Conservation (phyloP, 1,284 basidiomycete species). For the Blastosporella zonata region DNA sequence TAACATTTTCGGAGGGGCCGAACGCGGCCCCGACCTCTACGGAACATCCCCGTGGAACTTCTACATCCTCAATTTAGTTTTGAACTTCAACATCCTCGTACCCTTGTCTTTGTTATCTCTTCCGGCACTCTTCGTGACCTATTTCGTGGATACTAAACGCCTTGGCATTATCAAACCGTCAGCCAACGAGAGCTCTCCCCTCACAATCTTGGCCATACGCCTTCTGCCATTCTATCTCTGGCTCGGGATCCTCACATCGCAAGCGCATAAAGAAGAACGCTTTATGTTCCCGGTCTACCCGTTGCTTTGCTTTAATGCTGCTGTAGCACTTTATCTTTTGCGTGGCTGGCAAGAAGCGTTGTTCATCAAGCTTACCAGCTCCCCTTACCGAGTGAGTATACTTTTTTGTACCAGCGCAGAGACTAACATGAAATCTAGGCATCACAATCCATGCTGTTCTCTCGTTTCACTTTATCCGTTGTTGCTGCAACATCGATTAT, state of each 20-base stretch:
- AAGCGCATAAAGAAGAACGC: constrained; percentile 96
- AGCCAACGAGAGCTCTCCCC: constrained; percentile 71
- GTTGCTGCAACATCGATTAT: constrained; percentile 64
- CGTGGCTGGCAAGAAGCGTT: constrained; percentile 83
- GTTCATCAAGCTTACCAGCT: constrained; percentile 74
- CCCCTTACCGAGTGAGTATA: constrained; percentile 76
- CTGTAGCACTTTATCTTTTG: constrained; percentile 77
- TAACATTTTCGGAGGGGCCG: constrained; percentile 84
- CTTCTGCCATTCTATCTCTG: constrained; percentile 89
- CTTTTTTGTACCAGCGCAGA: constrained; percentile 1
- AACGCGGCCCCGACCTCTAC: constrained; percentile 87
- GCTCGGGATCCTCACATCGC: constrained; percentile 74
- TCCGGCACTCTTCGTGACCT: constrained; percentile 80
- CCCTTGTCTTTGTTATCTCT: constrained; percentile 79
- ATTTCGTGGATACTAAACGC: constrained; percentile 72
- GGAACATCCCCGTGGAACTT: constrained; percentile 87
- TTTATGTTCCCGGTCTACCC: constrained; percentile 98
- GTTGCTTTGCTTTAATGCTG: constrained; percentile 91
- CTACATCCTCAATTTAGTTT: constrained; percentile 82
- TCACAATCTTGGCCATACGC: constrained; percentile 71
- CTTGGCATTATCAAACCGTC: constrained; percentile 62
- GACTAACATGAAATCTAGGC: constrained; percentile 49
- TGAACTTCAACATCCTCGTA: constrained; percentile 91
- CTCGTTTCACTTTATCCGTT: constrained; percentile 69
- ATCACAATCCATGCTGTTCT: constrained; percentile 73